Conservation (phyloP, 2,329 filamentous ascomycete species). For the Arthrocladium fulminans region DNA sequence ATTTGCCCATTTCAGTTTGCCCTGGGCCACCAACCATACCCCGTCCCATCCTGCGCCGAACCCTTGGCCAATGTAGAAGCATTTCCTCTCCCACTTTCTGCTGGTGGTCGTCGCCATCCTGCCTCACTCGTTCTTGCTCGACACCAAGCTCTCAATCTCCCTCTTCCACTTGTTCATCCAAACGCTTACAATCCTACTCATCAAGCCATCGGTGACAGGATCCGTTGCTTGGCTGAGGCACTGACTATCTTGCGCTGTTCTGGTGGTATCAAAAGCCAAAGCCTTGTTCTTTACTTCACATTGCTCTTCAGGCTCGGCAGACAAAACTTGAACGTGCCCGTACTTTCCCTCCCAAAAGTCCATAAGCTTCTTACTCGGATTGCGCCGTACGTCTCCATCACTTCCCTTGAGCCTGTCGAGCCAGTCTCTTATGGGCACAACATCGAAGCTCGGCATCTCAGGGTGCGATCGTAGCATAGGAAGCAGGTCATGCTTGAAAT, state of each 20-base stretch:
- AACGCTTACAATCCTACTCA: constrained; percentile 10
- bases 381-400: constrained; percentile 24
- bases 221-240: constrained; percentile 6
- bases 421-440: constrained; percentile 36
- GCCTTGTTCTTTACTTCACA: constrained; percentile 1
- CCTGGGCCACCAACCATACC: too few relatives aligned
- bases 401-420: constrained; percentile 30
- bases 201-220: constrained; percentile 7
- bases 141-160: not conserved
- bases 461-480: constrained; percentile 33
- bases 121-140: too few relatives aligned
- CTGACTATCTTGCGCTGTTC: constrained; percentile 7
- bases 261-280: constrained; percentile 10
- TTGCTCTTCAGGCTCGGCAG: not conserved
- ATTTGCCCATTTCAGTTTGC: too few relatives aligned
- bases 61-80: too few relatives aligned
- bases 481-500: constrained; percentile 41
- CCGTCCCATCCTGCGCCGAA: too few relatives aligned
- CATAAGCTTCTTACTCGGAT: constrained; percentile 42
- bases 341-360: constrained; percentile 38
- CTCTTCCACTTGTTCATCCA: constrained; percentile 12
- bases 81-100: too few relatives aligned
- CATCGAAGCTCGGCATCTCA: constrained; percentile 19
- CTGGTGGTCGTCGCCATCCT: not conserved
- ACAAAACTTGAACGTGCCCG: not conserved